Evolutionary conservation across 1,284 basidiomycete species (phyloP).

Genomic region (Veloporphyrellus conicus): DNA sequence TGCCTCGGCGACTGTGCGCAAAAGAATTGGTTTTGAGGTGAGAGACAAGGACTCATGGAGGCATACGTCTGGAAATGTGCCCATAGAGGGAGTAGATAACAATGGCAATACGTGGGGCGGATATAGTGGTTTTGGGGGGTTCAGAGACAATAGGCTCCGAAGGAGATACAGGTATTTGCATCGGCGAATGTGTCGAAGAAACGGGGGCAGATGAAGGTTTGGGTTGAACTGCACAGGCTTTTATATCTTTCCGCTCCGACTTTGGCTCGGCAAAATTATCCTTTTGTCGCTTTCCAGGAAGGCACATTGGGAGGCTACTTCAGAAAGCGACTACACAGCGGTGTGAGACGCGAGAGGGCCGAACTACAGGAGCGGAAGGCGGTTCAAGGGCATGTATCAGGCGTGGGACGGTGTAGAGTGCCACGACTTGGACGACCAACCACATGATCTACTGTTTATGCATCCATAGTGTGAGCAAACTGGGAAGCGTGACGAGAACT

Average conservation of each 20-base stretch:
- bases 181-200: not conserved
- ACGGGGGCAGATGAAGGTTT: slow-evolving; percentile 11
- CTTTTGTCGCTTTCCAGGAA: slow-evolving; percentile 40
- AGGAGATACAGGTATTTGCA: not conserved
- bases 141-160: slow-evolving; percentile 1
- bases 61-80: slow-evolving; percentile 69
- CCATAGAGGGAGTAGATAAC: slow-evolving; percentile 82
- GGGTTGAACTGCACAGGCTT: slow-evolving; percentile 10
- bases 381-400: slow-evolving; percentile 3
- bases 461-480: slow-evolving; percentile 4
- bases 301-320: slow-evolving; percentile 35
- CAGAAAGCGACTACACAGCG: not conserved
- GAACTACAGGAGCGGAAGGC: not conserved
- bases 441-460: slow-evolving; percentile 18
- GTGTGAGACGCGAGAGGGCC: not conserved
- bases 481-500: not conserved
- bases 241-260: slow-evolving; percentile 17
- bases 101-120: slow-evolving; percentile 66
- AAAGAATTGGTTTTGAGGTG: not conserved
- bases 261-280: slow-evolving; percentile 31
- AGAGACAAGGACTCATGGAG: not conserved
- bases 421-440: slow-evolving; percentile 11
- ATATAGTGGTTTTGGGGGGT: slow-evolving; percentile 11
- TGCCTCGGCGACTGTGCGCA: slow-evolving; percentile 66
- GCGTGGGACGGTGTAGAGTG: slow-evolving; percentile 25